Base-by-base conservation (phyloP, 2,329 filamentous ascomycete genomes). In the Diaporthe aspalathi region DNA sequence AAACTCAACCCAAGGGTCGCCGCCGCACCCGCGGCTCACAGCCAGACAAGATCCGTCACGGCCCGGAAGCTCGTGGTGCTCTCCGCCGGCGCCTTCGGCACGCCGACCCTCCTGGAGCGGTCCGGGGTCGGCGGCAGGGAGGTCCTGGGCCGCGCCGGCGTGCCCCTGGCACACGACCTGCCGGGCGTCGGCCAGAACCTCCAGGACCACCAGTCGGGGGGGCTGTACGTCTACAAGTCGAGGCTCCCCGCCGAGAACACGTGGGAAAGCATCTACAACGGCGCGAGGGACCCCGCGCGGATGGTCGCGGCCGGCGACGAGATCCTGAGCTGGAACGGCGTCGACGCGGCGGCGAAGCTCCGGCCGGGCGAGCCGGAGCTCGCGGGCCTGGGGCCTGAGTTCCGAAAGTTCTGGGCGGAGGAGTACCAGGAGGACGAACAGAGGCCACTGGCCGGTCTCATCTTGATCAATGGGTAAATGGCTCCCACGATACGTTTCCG, bases 151-250 rank as follows among this genome's bases (percentile, higher is more conserved):
- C 32, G 38, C 7, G 53, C 53, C 1, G 0, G 2, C 22, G 32
- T 38, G 20, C n/a, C 32, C 8, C 2, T 56, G 24, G 12, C n/a
- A 11, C 14, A 16, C 22, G 5, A 87, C 65, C 77, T 89, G 1
- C 84, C 85, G 0, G 86, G 85, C 5, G 88, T 90, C 1, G 88
- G 88, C 0, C 78, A 83, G 20, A 81, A 86, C 47, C 87, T 89
- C 73, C 84, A 89, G 74, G 88, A 71, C 22, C 40, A 71, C 29
- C 53, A 38, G 14, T n/a, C n/a, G n/a, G 20, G 32, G n/a, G 22
- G 20, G 6, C 32, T 56, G 32, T 38, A 56, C 20, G 16, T n/a
- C 5, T 54, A 17, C 12, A 22, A 17, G 11, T 11, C n/a, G 6
- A 35, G 38, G 1, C 22, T 22, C 17, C 32, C 53, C 1, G 12